phyloP scores from a whole-genome alignment of 768 basidiomycete genomes.

The Scleroderma bovista region DNA sequence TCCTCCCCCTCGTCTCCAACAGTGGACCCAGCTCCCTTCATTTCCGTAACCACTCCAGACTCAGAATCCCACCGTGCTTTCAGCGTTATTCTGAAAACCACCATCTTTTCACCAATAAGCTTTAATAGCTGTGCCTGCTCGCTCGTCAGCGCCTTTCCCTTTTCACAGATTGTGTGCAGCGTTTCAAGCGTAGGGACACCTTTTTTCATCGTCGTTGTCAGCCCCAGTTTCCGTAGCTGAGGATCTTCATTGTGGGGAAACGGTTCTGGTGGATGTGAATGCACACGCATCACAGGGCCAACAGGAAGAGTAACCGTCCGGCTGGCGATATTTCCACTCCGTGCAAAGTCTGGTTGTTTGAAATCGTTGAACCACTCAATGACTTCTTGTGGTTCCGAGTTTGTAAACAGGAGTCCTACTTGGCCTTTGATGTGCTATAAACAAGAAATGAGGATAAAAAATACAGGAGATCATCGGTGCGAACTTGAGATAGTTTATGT shows the following conservation, averaged over 20 bases:
- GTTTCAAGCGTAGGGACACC: slow-evolving; percentile 82
- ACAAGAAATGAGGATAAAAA: background rate
- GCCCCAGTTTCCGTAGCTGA: slow-evolving; percentile 87
- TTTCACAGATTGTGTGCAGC: slow-evolving; percentile 79
- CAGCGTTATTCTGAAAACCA: slow-evolving; percentile 70
- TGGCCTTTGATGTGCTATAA: slow-evolving; percentile 88
- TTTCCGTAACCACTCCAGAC: slow-evolving; percentile 57
- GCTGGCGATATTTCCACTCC: slow-evolving; percentile 76
- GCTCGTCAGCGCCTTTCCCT: slow-evolving; percentile 70
- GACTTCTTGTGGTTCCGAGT: slow-evolving; percentile 85
- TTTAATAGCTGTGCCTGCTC: slow-evolving; percentile 94
- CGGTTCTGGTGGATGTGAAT: slow-evolving; percentile 77
- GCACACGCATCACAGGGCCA: slow-evolving; percentile 79
- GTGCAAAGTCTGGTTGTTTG: slow-evolving; percentile 85
- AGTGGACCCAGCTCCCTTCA: slow-evolving; percentile 41
- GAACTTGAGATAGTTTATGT: slow-evolving; percentile 72
- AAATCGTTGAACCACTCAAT: slow-evolving; percentile 93
- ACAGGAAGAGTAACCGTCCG: slow-evolving; percentile 70
- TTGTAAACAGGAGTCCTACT: slow-evolving; percentile 89
- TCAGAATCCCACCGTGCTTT: slow-evolving; percentile 68
- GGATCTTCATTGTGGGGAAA: slow-evolving; percentile 98
- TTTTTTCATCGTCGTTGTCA: slow-evolving; percentile 76
- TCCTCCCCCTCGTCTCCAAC: slow-evolving; percentile 35
- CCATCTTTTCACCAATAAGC: slow-evolving; percentile 86
- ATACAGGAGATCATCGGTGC: slow-evolving; percentile 12